Evolutionary conservation across 192 early-diverging fungal genomes (phyloP), one percentile per base, ranked within the genome.

Genomic region (Umbelopsis sp.): DNA sequence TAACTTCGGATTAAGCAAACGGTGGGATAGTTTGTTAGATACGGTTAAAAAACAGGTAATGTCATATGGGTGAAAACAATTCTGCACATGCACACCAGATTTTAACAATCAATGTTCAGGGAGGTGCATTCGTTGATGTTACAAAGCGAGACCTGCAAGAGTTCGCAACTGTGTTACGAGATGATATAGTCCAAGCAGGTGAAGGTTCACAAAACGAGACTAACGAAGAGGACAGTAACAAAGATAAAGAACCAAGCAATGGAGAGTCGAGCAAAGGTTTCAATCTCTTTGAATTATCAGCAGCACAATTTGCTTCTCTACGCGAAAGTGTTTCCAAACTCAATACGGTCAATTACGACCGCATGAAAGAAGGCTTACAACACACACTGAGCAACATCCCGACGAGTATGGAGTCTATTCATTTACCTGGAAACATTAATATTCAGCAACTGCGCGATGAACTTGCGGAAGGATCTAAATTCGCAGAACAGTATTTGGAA

Each of bases 401-500:
- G 1, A 62, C 9, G 3, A 62, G 31, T n/a, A 62, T 67, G 31
- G 29, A 66, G n/a, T 70, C 74, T 5, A 62, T 77, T 8, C 65
- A 72, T 34, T 50, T 77, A 11, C 79, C 79, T 7, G 79, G 74
- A 38, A 75, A 75, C 25, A 73, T 80, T 36, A 72, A 80, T 22
- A 49, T 80, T 36, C 34, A 56, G 34, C 68, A 73, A 21, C 45
- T 80, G 22, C 53, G 45, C 62, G 71, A 76, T 26, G 79, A 73
- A 44, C 31, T 76, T 14, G 65, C 26, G 17, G 72, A 70, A n/a
- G 83, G 83, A 29, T 82, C 82, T 14, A 29, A 74, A 25, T 71
- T 84, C 44, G 85, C 85, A 41, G 85, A 86, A 65, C 82, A 84
- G 65, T 86, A 86, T 38, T 70, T 86, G 41, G 80, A 82, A 34